Conservation (phyloP, 2,329 filamentous ascomycete genomes). For the Fusarium sp. region DNA sequence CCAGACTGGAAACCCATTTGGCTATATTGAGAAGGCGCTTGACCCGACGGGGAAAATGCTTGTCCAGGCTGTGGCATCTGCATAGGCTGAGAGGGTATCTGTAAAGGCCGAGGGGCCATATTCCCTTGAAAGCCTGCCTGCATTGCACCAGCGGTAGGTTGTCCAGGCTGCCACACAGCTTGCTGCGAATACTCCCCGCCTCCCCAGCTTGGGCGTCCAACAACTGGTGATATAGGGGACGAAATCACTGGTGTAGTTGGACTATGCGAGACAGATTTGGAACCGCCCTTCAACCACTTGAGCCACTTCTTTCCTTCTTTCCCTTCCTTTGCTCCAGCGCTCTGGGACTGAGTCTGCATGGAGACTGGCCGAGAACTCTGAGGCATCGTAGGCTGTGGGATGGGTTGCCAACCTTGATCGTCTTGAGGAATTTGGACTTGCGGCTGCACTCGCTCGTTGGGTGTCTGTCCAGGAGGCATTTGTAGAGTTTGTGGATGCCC, state of each 20-base stretch:
- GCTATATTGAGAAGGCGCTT: neutral
- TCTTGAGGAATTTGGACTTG: conserved; percentile 39
- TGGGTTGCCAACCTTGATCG: conserved; percentile 34
- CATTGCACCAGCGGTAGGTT: conserved; percentile 14
- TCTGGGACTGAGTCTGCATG: conserved; percentile 34
- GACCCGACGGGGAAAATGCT: conserved; percentile 11
- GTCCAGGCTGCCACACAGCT: conserved; percentile 43
- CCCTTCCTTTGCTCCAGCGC: conserved; percentile 42
- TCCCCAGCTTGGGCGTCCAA: conserved; percentile 31
- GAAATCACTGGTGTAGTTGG: conserved; percentile 33
- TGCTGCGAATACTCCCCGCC: conserved; percentile 41
- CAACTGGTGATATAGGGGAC: conserved; percentile 28
- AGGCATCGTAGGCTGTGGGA: conserved; percentile 31
- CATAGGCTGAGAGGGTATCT: conserved; percentile 6
- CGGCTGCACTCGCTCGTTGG: conserved; percentile 30
- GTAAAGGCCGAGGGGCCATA: conserved; percentile 3
- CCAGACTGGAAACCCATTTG: conserved; percentile 5
- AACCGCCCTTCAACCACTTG: conserved; percentile 46
- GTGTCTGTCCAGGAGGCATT: conserved; percentile 10
- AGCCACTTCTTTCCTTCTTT: conserved; percentile 46
- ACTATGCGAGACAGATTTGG: conserved; percentile 39
- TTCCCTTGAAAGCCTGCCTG: conserved; percentile 22
- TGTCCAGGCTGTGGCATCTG: conserved; percentile 16
- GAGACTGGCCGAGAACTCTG: conserved; percentile 35
- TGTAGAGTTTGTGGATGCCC: conserved; percentile 21